Evolutionary conservation across 108 stramenopile genomes (phyloP), one percentile per base, ranked within the genome.

Genomic region (Nitzschia sp.): DNA sequence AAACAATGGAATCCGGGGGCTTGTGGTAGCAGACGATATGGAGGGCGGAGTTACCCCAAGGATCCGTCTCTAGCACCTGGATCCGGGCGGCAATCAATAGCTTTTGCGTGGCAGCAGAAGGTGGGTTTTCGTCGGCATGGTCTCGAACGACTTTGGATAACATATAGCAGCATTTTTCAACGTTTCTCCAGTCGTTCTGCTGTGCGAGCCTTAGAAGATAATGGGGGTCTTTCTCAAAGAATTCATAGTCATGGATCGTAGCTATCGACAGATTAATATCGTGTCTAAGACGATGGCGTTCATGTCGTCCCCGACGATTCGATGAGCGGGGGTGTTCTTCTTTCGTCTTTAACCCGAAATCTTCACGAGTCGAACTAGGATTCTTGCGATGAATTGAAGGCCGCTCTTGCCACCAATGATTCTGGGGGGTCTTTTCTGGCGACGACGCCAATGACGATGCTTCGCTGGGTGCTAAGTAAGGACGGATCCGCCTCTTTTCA

Each of bases 21-120:
- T 59, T 59, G 33, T 59, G 58, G 5, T 27, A 59, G 58, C 58
- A 59, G 3, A 59, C 31, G 18, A 59, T 13, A 34, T 59, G 58
- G 18, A 59, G 28, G 1, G 58, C n/a, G 13, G 58, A 3, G 33
- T 59, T 59, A n/a, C 58, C 58, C 58, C 58, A 59, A 17, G 17
- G 27, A 27, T 59, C 58, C 31, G 32, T 33, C 1, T 17, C 32
- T 17, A 33, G 2, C 1, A 59, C 1, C 21, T 59, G 58, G 15
- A 27, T 27, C 21, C 58, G 31, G 29, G 58, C 3, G 1, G 31
- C 13, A 19, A 19, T 33, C 9, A 32, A 17, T 18, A 30, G 58
- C 23, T 33, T 18, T 1, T 18, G 1, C 9, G 26, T 59, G 31
- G 58, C 1, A n/a, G n/a, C n/a, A n/a, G n/a, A n/a, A n/a, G n/a